Evolutionary conservation across 495 filamentous ascomycete genomes (phyloP).

Genomic region (Aspergillus conjunctus): DNA sequence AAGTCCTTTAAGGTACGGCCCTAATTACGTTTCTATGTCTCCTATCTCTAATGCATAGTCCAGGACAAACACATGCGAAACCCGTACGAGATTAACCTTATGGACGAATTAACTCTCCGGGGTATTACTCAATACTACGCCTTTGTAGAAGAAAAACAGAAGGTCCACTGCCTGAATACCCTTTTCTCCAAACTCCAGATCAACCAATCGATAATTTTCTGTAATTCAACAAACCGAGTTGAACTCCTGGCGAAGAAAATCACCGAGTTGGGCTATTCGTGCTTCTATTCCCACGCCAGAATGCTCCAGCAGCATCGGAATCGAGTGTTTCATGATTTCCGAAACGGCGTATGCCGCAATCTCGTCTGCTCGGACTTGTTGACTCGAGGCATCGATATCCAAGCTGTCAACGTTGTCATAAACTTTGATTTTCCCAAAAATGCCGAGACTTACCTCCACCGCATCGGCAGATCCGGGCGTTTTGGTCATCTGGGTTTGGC

Average conservation of each 20-base stretch:
- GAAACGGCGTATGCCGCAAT: slow-evolving; percentile 96
- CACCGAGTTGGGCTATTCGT: slow-evolving; percentile 97
- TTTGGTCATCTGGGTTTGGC: slow-evolving; percentile 97
- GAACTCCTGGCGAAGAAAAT: slow-evolving; percentile 99
- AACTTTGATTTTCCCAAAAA: slow-evolving; percentile 99
- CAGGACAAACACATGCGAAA: slow-evolving; percentile 92
- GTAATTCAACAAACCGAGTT: slow-evolving; percentile 98
- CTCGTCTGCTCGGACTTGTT: slow-evolving; percentile 97
- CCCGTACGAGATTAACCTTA: slow-evolving; percentile 98
- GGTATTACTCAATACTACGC: slow-evolving; percentile 99
- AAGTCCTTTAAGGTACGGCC: slow-evolving; percentile 83
- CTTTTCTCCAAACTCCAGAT: slow-evolving; percentile 99
- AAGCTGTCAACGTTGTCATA: slow-evolving; percentile 99
- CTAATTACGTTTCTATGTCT: background rate
- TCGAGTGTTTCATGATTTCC: slow-evolving; percentile 98
- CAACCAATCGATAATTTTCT: slow-evolving; percentile 99
- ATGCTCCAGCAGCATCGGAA: slow-evolving; percentile 99
- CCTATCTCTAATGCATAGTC: slow-evolving; percentile 18
- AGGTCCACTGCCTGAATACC: slow-evolving; percentile 98
- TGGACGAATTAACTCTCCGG: slow-evolving; percentile 97
- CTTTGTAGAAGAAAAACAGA: slow-evolving; percentile 98
- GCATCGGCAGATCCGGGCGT: slow-evolving; percentile 94
- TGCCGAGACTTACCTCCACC: slow-evolving; percentile 97
- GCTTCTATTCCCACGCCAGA: slow-evolving; percentile 97
- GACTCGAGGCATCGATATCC: slow-evolving; percentile 98